These are phyloP conservation scores for Saprolegnia parasitica DNA, from an alignment of 352 stramenopile species.

Conservation along the genomic window DNA sequence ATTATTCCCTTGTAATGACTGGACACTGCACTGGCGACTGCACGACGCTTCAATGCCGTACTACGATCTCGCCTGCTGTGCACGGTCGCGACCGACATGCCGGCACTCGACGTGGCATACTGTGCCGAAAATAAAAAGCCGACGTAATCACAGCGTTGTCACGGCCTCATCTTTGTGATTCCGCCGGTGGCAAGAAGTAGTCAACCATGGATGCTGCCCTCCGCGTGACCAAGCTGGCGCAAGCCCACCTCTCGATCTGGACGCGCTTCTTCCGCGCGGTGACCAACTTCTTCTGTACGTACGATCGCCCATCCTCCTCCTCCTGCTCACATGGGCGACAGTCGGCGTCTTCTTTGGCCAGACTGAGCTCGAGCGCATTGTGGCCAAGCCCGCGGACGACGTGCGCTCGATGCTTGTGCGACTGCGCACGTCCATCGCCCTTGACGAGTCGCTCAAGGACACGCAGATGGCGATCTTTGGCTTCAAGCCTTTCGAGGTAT, in stretches of 20 bases:
- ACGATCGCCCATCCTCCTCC: background rate
- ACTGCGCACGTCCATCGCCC: conserved; percentile 65
- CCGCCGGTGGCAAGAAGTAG: background rate
- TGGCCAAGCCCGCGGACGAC: conserved; percentile 50
- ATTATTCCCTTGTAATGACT: no score
- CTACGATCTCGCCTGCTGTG: no score
- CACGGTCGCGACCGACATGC: no score
- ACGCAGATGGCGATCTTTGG: conserved; percentile 80
- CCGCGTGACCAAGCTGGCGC: background rate
- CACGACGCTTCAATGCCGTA: no score
- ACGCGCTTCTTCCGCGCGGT: conserved; percentile 11
- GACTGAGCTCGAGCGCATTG: conserved; percentile 74
- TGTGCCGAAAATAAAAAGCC: conserved; percentile 3
- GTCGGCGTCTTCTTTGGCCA: conserved; percentile 56
- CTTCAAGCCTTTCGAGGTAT: conserved; percentile 61
- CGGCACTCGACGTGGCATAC: background rate
- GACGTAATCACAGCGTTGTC: conserved; percentile 2
- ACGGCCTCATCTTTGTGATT: no score
- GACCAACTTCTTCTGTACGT: conserved; percentile 25
- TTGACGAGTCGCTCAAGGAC: conserved; percentile 52
- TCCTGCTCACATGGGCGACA: conserved; percentile 14
- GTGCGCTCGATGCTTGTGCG: conserved; percentile 47
- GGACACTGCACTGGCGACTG: no score
- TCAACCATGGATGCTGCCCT: conserved; percentile 4
- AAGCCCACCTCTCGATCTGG: conserved; percentile 18